Conservation (phyloP, 2,329 filamentous ascomycete species). For the Penicillium sp. region DNA sequence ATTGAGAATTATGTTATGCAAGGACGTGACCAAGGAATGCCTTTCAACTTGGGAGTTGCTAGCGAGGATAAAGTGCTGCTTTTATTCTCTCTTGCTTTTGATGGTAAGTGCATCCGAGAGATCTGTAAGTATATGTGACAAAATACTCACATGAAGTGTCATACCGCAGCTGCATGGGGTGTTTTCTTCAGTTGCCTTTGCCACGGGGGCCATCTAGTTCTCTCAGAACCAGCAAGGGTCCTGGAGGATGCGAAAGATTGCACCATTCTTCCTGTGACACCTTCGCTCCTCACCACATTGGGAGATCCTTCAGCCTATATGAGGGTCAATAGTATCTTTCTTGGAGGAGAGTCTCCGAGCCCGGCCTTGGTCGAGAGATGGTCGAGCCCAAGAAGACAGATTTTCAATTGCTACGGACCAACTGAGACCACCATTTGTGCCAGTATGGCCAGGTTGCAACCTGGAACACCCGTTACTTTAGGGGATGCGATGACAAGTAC, state of each 20-base stretch:
- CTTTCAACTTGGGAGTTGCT: no score
- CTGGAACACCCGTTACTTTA: background rate
- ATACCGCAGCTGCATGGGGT: no score
- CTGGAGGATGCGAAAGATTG: no score
- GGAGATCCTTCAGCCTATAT: background rate
- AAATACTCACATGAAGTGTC: no score
- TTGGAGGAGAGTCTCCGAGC: conserved; percentile 14
- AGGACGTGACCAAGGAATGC: no score
- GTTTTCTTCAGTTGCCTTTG: no score
- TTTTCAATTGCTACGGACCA: conserved; percentile 17
- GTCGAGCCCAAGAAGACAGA: background rate
- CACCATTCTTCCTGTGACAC: conserved; percentile 3
- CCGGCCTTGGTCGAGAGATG: conserved; percentile 6
- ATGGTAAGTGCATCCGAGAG: conserved; percentile 13
- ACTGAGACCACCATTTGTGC: conserved; percentile 10
- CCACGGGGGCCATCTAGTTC: no score
- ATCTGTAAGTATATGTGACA: no score
- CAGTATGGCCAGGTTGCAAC: background rate
- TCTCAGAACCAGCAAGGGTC: no score
- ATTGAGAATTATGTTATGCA: no score
- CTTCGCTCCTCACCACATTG: conserved; percentile 9
- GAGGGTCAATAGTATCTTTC: conserved; percentile 2
- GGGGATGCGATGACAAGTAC: no score
- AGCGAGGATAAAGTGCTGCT: no score
- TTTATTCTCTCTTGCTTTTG: conserved; percentile 26